Percentiles rank a stretch among this genome's conserved stretches.
These are phyloP conservation scores for Fragilariopsis cylindrus DNA, from an alignment of 108 stramenopile genomes.

Conservation along the genomic window DNA sequence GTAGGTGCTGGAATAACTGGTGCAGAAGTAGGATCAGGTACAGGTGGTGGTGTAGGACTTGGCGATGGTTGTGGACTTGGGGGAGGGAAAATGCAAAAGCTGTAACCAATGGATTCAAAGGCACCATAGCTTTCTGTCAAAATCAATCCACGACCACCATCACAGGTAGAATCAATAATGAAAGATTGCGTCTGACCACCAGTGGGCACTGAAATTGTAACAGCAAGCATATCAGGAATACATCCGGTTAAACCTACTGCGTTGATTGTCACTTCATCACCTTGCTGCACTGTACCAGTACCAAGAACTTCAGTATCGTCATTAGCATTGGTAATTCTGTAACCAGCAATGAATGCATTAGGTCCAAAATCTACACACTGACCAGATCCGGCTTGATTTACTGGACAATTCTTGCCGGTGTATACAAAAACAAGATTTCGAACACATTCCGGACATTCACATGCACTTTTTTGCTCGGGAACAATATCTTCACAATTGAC, in stretches of 20 bases:
- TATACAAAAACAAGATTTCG: constrained; percentile 21
- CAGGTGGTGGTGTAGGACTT: no score
- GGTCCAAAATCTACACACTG: constrained; percentile 4
- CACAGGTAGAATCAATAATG: constrained; percentile 26
- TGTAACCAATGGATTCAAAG: constrained; percentile 32
- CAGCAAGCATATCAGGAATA: constrained; percentile 23
- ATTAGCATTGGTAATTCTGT: constrained; percentile 11
- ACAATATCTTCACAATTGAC: constrained; percentile 20
- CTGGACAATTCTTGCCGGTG: constrained; percentile 16
- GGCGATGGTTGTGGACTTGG: no score
- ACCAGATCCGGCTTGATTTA: background rate
- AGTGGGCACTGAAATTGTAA: constrained; percentile 4
- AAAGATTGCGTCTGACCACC: constrained; percentile 14
- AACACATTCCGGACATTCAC: constrained; percentile 19
- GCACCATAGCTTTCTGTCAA: constrained; percentile 23
- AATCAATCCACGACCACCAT: constrained; percentile 22
- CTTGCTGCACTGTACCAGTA: background rate
- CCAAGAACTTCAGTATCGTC: constrained; percentile 11
- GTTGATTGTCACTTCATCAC: background rate
- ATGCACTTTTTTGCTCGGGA: background rate
- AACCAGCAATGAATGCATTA: constrained; percentile 6
- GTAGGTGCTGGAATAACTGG: no score
- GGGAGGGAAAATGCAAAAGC: no score
- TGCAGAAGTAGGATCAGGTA: no score
- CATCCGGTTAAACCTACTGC: constrained; percentile 8